phyloP scores from a whole-genome alignment of 139 green algal species.

The Micromonas commoda region DNA sequence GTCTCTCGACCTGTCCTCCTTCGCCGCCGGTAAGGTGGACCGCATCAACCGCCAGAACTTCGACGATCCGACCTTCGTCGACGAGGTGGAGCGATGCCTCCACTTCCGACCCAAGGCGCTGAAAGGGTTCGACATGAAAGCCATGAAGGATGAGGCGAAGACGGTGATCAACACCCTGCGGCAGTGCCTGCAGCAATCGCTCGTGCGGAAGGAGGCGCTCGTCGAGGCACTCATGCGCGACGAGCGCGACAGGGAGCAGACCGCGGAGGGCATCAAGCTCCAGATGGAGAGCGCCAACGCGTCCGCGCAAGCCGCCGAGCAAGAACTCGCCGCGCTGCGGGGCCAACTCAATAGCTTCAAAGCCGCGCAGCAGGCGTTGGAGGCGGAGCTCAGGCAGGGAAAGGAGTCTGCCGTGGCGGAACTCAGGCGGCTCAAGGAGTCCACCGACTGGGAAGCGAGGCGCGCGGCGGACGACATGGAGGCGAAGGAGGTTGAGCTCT shows the following conservation, averaged over 20 bases:
- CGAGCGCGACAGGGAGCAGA: background rate
- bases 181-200: background rate
- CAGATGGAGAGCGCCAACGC: background rate
- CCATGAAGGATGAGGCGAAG: background rate
- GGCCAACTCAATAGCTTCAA: background rate
- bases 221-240: background rate
- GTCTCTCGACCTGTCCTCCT: too few species aligned
- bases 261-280: background rate
- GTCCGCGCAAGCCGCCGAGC: background rate
- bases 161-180: background rate
- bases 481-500: background rate
- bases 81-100: background rate
- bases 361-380: background rate
- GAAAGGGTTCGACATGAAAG: constrained; percentile 11
- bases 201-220: background rate
- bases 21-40: background rate
- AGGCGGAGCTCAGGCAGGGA: background rate
- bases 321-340: background rate
- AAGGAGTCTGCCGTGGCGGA: background rate
- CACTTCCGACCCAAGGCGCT: background rate
- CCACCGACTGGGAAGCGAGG: background rate
- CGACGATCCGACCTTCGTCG: background rate
- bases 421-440: constrained; percentile 1
- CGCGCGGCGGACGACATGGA: background rate
- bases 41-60: background rate